Conservation (phyloP, 2,329 filamentous ascomycete species). For the Aspergillus hortae region DNA sequence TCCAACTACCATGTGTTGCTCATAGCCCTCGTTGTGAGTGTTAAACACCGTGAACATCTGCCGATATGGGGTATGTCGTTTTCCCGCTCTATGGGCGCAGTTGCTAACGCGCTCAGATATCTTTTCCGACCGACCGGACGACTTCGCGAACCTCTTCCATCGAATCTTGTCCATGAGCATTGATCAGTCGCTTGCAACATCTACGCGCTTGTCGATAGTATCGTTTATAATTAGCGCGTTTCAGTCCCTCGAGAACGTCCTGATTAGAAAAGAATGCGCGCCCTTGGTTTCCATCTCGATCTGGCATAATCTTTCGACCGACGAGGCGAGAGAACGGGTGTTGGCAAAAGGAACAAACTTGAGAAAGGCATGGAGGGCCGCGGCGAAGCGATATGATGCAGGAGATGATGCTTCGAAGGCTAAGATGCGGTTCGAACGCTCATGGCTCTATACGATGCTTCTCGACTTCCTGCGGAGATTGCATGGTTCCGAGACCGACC, state of each 20-base stretch:
- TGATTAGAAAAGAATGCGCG: slow-evolving; percentile 94
- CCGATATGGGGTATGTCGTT: slow-evolving; percentile 73
- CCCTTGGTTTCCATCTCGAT: slow-evolving; percentile 90
- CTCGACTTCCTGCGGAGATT: slow-evolving; percentile 76
- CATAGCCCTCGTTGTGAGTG: slow-evolving; percentile 78
- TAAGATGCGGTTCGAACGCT: slow-evolving; percentile 81
- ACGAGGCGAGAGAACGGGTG: slow-evolving; percentile 67
- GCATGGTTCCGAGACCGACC: slow-evolving; percentile 49
- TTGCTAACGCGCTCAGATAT: slow-evolving; percentile 49
- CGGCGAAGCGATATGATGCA: slow-evolving; percentile 79
- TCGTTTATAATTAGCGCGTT: slow-evolving; percentile 89
- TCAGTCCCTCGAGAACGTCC: slow-evolving; percentile 82
- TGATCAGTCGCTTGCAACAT: slow-evolving; percentile 62
- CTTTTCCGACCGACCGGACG: slow-evolving; percentile 71
- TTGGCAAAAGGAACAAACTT: slow-evolving; percentile 71
- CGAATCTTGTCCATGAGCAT: slow-evolving; percentile 84
- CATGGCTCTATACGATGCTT: slow-evolving; percentile 85
- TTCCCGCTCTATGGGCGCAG: background rate
- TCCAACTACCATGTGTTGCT: slow-evolving; percentile 91
- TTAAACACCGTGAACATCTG: slow-evolving; percentile 82
- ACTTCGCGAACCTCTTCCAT: slow-evolving; percentile 86
- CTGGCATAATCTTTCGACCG: slow-evolving; percentile 88
- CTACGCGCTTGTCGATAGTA: slow-evolving; percentile 76
- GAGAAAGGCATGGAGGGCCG: slow-evolving; percentile 86
- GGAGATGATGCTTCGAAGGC: slow-evolving; percentile 77